Evolutionary conservation across 176 grass and related monocot genomes (phyloP), one percentile per base, ranked within the genome.

Genomic region (Zea luxurians): DNA sequence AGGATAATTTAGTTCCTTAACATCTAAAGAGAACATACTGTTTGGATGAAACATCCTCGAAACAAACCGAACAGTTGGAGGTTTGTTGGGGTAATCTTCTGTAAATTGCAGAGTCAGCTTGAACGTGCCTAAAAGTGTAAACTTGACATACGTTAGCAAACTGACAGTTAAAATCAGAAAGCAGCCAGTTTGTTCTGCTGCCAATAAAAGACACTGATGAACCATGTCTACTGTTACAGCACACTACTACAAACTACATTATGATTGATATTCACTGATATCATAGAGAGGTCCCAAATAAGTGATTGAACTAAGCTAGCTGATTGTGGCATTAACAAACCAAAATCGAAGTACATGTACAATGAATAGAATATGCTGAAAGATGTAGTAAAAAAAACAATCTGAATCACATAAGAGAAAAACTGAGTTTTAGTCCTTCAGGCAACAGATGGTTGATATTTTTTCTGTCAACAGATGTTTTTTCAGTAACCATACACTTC

Each of bases 31-130:
- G 48, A 74, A 17, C 85, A 84, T 88, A 97, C 91, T 97, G 40
- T 97, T 97, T 66, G 91, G 95, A 85, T 97, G 95, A 84, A 97
- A 94, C 89, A 97, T 97, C 73, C 89, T 90, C 3, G 95, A 97
- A 66, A 97, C 89, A 88, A 97, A 97, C 66, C 83, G 78, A 48
- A 97, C 95, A 84, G 80, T 90, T 16, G 95, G 91, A 40, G 95
- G 95, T 48, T 94, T 98, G 83, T 98, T 98, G n/a, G 95, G 91
- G 59, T 98, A 98, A 84, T 98, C 95, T 87, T 98, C 91, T 13
- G 85, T 75, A 64, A 92, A 92, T 78, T 94, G 85, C 75, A 98
- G 78, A 11, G 91, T 98, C 77, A 98, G 64, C 86, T 98, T 94
- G 81, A 98, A 94, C 83, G 91, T 98, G 61, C 95, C 95, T 98